Conservation (phyloP, 805 yeast genomes). For the Vanderwaltozyma tropicalis region DNA sequence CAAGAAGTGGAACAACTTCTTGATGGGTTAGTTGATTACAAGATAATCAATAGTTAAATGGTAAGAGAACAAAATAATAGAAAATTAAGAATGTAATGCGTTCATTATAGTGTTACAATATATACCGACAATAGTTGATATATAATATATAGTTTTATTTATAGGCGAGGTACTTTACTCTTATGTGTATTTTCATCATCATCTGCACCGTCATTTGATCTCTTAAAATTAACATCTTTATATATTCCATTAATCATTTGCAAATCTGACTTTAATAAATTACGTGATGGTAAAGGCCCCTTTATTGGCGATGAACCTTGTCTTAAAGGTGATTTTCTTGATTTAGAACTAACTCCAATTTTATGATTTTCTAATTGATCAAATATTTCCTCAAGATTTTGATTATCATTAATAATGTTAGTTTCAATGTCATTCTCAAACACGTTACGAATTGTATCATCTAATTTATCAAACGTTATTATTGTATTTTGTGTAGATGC, state of each 20-base stretch:
- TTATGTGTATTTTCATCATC: neutral
- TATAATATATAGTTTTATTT: neutral
- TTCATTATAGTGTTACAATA: slow-evolving; percentile 3
- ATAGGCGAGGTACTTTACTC: neutral
- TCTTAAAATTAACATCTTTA: neutral
- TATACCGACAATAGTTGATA: neutral
- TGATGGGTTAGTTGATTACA: slow-evolving; percentile 41
- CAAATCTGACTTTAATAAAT: neutral
- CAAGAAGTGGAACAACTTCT: slow-evolving; percentile 43
- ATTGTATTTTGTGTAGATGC: slow-evolving; percentile 5
- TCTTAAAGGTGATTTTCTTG: slow-evolving; percentile 4
- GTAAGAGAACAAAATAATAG: no score
- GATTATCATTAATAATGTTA: neutral
- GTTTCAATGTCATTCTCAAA: slow-evolving; percentile 4
- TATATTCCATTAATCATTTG: neutral
- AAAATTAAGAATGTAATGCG: no score
- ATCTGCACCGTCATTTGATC: neutral
- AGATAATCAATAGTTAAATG: slow-evolving; percentile 33
- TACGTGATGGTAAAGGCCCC: neutral
- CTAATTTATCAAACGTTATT: slow-evolving; percentile 5
- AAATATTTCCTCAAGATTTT: slow-evolving; percentile 2
- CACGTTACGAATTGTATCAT: slow-evolving; percentile 7
- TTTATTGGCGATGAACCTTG: slow-evolving; percentile 1
- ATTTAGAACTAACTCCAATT: neutral
- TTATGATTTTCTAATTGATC: slow-evolving; percentile 3